Percentiles rank a stretch among this genome's conserved stretches.
phyloP scores from a whole-genome alignment of 768 basidiomycete species.

The Obba rivulosa region DNA sequence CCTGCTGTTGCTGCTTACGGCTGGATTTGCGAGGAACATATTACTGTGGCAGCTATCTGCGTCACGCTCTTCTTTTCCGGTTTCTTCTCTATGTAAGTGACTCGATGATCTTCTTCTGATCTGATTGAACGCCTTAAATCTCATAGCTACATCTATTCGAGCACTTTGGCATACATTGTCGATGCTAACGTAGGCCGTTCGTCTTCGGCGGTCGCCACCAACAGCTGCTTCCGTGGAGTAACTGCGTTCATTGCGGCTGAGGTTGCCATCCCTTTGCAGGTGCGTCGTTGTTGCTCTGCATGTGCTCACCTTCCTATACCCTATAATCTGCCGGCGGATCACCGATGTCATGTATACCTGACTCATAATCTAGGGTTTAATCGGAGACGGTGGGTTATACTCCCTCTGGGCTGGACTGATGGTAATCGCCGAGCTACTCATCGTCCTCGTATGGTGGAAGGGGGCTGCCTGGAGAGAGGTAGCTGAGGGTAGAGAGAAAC shows the following conservation, averaged over 20 bases:
- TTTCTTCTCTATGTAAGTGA: constrained; percentile 69
- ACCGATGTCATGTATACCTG: not conserved
- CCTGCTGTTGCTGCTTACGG: constrained; percentile 62
- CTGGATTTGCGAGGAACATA: constrained; percentile 64
- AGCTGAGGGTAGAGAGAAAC: no score
- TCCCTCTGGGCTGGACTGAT: constrained; percentile 59
- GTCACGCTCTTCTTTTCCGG: constrained; percentile 69
- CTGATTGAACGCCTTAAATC: not conserved
- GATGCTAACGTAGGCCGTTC: constrained; percentile 83
- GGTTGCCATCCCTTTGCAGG: constrained; percentile 69
- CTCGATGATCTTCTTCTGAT: no score
- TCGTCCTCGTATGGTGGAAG: constrained; percentile 56
- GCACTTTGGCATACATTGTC: constrained; percentile 78
- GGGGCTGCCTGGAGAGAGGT: constrained; percentile 53
- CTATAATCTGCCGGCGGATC: not conserved
- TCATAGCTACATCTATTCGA: constrained; percentile 53
- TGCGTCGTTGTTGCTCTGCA: constrained; percentile 19
- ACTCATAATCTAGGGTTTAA: constrained; percentile 36
- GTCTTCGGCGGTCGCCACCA: constrained; percentile 67
- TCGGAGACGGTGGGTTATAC: constrained; percentile 81
- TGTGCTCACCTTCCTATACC: not conserved
- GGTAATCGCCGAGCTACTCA: constrained; percentile 44
- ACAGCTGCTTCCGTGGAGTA: constrained; percentile 70
- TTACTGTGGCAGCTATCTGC: constrained; percentile 64
- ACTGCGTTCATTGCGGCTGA: constrained; percentile 67